Base-by-base conservation (phyloP, 164 flowering plant genomes). In the Aristolochia contorta region DNA sequence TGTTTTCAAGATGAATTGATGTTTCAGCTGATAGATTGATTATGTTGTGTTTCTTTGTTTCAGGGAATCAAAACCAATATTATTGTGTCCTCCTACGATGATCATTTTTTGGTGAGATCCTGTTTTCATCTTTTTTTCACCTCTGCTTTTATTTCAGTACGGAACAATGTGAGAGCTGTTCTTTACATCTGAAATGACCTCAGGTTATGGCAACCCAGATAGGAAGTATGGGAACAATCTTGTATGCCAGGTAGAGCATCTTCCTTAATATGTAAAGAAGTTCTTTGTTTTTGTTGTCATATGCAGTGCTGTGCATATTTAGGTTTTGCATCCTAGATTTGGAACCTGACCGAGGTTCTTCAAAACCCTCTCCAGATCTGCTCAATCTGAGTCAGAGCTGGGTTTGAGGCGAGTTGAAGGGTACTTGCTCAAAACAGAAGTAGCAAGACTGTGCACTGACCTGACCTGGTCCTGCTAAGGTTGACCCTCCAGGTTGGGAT, bases 131-230 rank as follows among this genome's bases (percentile, higher is more conserved):
- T 16, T 59, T 6, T 58, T 33, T 52, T 22, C 15, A 22, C 4
- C 22, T 53, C 23, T 53, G 18, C 30, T 52, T 37, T 25, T 2
- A n/a, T n/a, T 12, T 33, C 19, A 1, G 20, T 15, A 27, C 47
- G 21, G 5, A 43, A 32, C n/a, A 33, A 30, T 56, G 18, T 22
- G 43, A 5, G 22, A 27, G 15, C 43, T 46, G 33, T 0, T 56
- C 68, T 47, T 71, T 18, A 61, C 59, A 41, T 54, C 54, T 62
- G 19, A 16, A 16, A 22, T 16, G 57, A 16, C 46, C 67, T 60
- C 76, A 91, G 97, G 87, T 91, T 16, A 73, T 87, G 54, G 98
- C 77, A 20, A 84, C 91, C 63, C 96, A 89, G 72, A 84, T 91
- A 46, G 96, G 93, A 72, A 79, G 82, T 41, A 86, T 89, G 98